phyloP scores from a whole-genome alignment of 2,329 filamentous ascomycete genomes.

The Colletotrichum graminicola region DNA sequence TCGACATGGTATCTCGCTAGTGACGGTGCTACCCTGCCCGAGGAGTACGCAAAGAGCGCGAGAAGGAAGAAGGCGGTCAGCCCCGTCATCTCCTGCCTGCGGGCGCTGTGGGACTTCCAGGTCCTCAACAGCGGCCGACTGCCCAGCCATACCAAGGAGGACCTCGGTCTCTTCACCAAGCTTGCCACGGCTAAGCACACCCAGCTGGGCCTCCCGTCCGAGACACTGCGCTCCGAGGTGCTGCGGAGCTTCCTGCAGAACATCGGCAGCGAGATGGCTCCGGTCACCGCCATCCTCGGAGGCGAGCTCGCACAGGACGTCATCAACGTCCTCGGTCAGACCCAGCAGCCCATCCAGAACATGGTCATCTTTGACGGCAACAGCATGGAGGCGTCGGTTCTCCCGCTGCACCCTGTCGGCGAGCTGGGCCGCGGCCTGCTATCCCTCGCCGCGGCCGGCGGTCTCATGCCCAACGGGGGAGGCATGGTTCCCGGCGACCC shows the following conservation, averaged over 20 bases:
- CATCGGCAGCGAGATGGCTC: constrained; percentile 84
- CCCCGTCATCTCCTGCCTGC: constrained; percentile 85
- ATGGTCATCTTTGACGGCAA: constrained; percentile 92
- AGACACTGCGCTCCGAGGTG: constrained; percentile 77
- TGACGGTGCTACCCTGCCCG: constrained; percentile 77
- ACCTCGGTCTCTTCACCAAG: constrained; percentile 81
- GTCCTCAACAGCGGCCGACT: constrained; percentile 65
- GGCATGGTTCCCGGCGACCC: constrained; percentile 35
- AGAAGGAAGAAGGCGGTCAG: constrained; percentile 82
- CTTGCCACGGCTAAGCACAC: constrained; percentile 84
- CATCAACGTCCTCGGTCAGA: constrained; percentile 92
- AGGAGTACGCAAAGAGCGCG: constrained; percentile 74
- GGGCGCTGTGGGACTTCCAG: constrained; percentile 91
- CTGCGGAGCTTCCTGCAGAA: constrained; percentile 89
- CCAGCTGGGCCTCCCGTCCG: constrained; percentile 76
- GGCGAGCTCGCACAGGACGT: constrained; percentile 95
- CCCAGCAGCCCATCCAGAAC: constrained; percentile 96
- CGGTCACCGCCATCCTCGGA: constrained; percentile 89
- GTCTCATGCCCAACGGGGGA: constrained; percentile 38
- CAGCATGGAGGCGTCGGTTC: constrained; percentile 81
- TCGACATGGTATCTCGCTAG: constrained; percentile 88
- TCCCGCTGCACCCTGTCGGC: constrained; percentile 81
- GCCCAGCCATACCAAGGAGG: constrained; percentile 68
- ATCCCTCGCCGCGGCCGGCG: constrained; percentile 44
- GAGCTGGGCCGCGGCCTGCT: constrained; percentile 64